These are phyloP conservation scores for Apiospora pterosperma DNA, from an alignment of 2,329 filamentous ascomycete genomes.

Conservation along the genomic window DNA sequence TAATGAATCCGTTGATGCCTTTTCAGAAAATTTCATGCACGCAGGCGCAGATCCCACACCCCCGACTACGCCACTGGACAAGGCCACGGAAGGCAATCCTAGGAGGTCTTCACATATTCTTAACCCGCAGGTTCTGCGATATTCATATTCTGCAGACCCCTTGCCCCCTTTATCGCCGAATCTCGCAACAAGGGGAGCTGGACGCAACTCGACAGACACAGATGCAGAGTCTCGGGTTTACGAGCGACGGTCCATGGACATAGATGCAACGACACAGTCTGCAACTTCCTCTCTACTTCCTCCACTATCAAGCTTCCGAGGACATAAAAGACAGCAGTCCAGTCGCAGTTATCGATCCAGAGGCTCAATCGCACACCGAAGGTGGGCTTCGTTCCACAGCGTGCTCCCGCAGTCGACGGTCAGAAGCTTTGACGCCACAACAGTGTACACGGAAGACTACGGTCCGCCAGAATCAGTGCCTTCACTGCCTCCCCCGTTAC, in stretches of 20 bases:
- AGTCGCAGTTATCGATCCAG: constrained; percentile 46
- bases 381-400: constrained; percentile 60
- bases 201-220: constrained; percentile 9
- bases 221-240: not conserved
- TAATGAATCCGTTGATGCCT: constrained; percentile 48
- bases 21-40: constrained; percentile 49
- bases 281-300: constrained; percentile 4
- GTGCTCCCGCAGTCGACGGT: constrained; percentile 48
- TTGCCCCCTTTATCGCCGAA: constrained; percentile 48
- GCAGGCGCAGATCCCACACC: constrained; percentile 53
- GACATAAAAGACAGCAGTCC: constrained; percentile 44
- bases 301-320: constrained; percentile 26
- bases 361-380: constrained; percentile 49
- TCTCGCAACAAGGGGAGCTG: constrained; percentile 34
- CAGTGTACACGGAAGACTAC: constrained; percentile 43
- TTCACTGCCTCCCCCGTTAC: constrained; percentile 47
- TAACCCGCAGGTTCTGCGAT: constrained; percentile 40
- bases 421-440: constrained; percentile 60
- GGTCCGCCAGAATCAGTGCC: constrained; percentile 23
- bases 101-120: constrained; percentile 54
- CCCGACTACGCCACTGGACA: constrained; percentile 54
- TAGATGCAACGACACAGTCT: constrained; percentile 12
- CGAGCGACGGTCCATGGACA: not conserved
- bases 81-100: constrained; percentile 36
- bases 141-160: constrained; percentile 34